Evolutionary conservation across 1,284 basidiomycete genomes (phyloP).

Genomic region (Fomitopsis palustris): DNA sequence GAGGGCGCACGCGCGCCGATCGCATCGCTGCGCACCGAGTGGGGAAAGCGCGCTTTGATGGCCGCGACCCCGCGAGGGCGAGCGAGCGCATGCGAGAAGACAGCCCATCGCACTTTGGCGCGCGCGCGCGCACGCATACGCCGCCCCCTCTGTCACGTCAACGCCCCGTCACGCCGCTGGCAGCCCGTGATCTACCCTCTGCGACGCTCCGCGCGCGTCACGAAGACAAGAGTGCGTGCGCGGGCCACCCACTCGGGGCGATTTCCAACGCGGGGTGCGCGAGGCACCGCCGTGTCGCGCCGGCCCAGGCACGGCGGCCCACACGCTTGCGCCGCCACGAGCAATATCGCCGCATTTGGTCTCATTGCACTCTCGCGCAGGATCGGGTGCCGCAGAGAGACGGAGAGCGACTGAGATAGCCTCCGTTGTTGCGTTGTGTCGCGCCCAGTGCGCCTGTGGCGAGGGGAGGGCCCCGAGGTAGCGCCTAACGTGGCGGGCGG

Average conservation of each 20-base stretch:
- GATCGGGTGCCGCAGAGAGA: no score
- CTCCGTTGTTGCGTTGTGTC: not conserved
- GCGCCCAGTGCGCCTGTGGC: not conserved
- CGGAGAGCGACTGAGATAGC: not conserved
- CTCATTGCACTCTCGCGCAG: not conserved
- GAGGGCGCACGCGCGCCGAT: not conserved
- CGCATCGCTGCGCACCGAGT: not conserved
- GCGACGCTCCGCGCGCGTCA: no score
- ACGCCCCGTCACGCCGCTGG: not conserved
- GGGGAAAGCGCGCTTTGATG: constrained; percentile 1
- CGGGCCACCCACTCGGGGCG: not conserved
- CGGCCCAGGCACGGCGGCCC: not conserved
- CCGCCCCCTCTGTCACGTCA: not conserved
- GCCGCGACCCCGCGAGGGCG: not conserved
- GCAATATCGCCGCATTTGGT: not conserved
- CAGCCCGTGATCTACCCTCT: not conserved
- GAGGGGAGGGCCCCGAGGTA: not conserved
- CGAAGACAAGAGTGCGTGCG: not conserved
- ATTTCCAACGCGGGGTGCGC: not conserved
- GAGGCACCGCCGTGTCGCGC: not conserved
- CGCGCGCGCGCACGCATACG: not conserved
- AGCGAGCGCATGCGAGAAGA: not conserved
- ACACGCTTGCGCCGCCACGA: not conserved
- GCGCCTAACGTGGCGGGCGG: not conserved
- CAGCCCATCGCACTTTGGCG: not conserved